Evolutionary conservation across 805 yeast genomes (phyloP), one percentile per base, ranked within the genome.

Genomic region (Pichia cephalocereana): DNA sequence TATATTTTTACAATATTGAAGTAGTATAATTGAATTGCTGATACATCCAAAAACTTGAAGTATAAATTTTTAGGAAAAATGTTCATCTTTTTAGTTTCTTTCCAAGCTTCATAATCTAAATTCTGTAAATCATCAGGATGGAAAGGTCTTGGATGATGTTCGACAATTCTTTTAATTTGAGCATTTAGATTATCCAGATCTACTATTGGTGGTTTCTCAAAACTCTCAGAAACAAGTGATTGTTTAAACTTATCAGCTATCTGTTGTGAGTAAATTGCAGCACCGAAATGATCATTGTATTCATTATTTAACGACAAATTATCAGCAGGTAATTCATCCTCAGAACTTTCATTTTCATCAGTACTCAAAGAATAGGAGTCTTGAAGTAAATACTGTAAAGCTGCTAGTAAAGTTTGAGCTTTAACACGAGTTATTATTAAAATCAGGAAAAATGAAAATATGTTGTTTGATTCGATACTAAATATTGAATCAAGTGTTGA

Each of bases 11-110:
- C 62, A 31, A 79, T 79, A 15, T 75, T 77, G 67, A 79, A 74
- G 59, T 77, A 68, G 56, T 70, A 72, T 46, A 82, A 54, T 51
- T 81, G 79, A 9, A 60, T 54, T 44, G 57, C 67, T 3, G 71
- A 56, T 36, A 82, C 69, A 1, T 85, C 83, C 82, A 82, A 76
- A 6, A 76, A 27, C 38, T 59, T 61, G 83, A 85, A 81, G 59
- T 76, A 76, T 0, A 74, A 30, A 15, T 51, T 54, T 56, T 60
- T 66, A 27, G 48, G 40, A 57, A 65, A 62, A 23, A 45, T 51
- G 43, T 47, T 57, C 51, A 45, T 49, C 34, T 51, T 46, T 15
- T 63, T 55, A 6, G 79, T 70, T 5, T 62, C 52, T 30, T 64
- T 65, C 31, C 59, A 67, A 0, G 82, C 84, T 15, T 60, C 52